A percentile compares a stretch with the other conserved stretches of the same genome.
Conservation (phyloP, 176 grass and related monocot species). For the Triticum dicoccoides region DNA sequence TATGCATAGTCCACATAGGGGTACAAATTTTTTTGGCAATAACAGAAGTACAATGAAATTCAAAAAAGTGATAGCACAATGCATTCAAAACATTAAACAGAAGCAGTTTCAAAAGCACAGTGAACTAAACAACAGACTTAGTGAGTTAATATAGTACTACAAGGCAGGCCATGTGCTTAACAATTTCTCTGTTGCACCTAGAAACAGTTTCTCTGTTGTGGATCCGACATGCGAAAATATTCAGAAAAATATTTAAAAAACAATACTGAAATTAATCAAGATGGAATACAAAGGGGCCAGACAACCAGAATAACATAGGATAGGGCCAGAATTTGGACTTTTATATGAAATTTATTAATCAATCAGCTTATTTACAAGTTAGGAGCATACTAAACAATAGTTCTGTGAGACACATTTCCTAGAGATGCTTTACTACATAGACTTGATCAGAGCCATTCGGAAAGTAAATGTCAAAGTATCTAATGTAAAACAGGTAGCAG, state of each 20-base stretch:
- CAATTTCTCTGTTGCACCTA: neutral
- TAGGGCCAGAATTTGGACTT: neutral
- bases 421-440: neutral
- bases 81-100: neutral
- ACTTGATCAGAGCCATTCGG: neutral
- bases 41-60: neutral
- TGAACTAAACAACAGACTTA: neutral
- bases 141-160: neutral
- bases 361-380: neutral
- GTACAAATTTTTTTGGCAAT: neutral
- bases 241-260: neutral
- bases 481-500: neutral
- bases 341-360: neutral
- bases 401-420: neutral
- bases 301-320: neutral
- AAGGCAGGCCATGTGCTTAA: neutral
- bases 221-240: neutral
- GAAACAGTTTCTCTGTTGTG: neutral
- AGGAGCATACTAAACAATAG: neutral
- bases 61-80: neutral
- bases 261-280: neutral
- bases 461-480: neutral
- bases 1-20: neutral
- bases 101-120: neutral
- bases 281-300: neutral